phyloP scores from a whole-genome alignment of 306 rosid species.

The Gillenia trifoliata region DNA sequence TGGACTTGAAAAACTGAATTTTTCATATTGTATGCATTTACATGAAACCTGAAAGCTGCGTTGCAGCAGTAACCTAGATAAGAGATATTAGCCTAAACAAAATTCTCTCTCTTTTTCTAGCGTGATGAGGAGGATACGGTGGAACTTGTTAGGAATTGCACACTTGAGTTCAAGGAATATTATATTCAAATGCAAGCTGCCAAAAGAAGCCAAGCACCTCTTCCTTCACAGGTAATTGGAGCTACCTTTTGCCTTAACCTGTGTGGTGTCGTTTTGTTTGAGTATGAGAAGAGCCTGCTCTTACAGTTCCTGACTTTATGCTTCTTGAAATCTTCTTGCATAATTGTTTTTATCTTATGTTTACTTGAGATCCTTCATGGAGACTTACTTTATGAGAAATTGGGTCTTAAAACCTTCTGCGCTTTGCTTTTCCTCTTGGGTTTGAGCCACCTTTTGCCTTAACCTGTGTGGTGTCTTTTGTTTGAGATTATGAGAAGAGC shows the following conservation, averaged over 20 bases:
- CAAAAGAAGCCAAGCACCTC: slow-evolving; percentile 90
- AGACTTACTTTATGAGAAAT: neutral
- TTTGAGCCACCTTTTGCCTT: too few relatives aligned
- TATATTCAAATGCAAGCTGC: slow-evolving; percentile 98
- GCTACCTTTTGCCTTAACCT: neutral
- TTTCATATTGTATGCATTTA: slow-evolving; percentile 10
- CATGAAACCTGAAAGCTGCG: slow-evolving; percentile 22
- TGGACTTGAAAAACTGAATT: neutral
- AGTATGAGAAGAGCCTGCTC: too few relatives aligned
- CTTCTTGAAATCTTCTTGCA: too few relatives aligned
- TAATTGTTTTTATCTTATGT: neutral
- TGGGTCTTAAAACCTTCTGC: neutral
- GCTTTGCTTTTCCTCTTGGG: neutral
- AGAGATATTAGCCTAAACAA: neutral
- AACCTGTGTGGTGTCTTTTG: too few relatives aligned
- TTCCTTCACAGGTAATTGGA: slow-evolving; percentile 72
- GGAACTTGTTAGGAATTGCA: slow-evolving; percentile 71
- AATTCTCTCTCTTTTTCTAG: slow-evolving; percentile 29
- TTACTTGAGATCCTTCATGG: neutral
- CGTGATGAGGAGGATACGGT: slow-evolving; percentile 91
- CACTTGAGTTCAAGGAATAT: slow-evolving; percentile 83
- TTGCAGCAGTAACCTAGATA: neutral
- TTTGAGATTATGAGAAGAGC: too few relatives aligned
- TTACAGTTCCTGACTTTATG: too few relatives aligned
- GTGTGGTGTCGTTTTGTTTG: too few relatives aligned